These are phyloP conservation scores for Nepenthes alata DNA, from an alignment of 179 eudicot genomes.

Conservation along the genomic window DNA sequence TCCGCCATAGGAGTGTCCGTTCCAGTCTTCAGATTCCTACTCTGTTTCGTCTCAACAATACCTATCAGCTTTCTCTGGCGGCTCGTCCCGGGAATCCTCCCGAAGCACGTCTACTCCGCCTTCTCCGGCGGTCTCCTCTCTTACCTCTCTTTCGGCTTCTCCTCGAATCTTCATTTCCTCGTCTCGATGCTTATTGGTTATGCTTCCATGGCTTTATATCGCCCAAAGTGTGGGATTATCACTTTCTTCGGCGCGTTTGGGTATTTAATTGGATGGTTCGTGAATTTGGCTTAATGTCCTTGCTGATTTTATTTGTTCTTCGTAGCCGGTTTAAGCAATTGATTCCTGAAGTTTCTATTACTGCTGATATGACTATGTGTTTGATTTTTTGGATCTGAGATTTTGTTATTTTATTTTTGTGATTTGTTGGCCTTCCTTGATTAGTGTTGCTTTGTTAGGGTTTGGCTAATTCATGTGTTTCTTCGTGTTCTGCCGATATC, in stretches of 20 bases:
- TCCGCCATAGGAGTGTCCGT: constrained; percentile 60
- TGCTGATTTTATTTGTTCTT: neutral
- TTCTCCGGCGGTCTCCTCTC: constrained; percentile 54
- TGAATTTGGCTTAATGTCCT: neutral
- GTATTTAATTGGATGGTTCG: constrained; percentile 84
- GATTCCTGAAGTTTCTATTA: neutral
- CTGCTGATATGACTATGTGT: neutral
- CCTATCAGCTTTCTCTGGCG: constrained; percentile 74
- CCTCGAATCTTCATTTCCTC: constrained; percentile 78
- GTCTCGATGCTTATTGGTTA: constrained; percentile 64
- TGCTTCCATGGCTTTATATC: constrained; percentile 47
- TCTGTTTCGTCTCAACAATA: constrained; percentile 65
- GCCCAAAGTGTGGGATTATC: constrained; percentile 59
- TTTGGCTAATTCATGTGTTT: too few relatives aligned
- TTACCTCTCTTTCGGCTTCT: constrained; percentile 67
- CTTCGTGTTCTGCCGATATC: too few relatives aligned
- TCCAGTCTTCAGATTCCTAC: constrained; percentile 63
- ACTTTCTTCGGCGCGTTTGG: constrained; percentile 65
- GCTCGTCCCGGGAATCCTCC: constrained; percentile 47
- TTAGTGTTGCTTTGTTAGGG: constrained; percentile 2
- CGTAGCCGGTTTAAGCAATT: neutral
- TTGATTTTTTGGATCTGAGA: neutral
- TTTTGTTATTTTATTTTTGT: neutral
- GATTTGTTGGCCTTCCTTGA: neutral
- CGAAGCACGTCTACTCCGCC: constrained; percentile 65